Base-by-base conservation (phyloP, 2,329 filamentous ascomycete genomes). In the Byssoonygena ceratinophila region DNA sequence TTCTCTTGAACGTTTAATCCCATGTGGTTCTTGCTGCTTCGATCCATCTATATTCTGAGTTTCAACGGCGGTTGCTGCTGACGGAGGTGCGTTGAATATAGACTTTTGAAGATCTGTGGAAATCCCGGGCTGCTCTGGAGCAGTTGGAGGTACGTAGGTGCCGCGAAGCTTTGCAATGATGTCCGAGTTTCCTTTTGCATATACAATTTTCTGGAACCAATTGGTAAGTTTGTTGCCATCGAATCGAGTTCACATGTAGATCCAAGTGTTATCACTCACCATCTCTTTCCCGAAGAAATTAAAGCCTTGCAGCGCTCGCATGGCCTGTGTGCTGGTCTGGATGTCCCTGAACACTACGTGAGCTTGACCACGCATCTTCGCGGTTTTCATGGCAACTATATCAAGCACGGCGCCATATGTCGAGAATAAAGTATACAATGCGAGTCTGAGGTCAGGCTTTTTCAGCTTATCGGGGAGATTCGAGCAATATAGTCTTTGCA, bases 361-460 rank as follows among this genome's bases (percentile, higher is more conserved):
- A 56, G 92, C 92, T 71, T 98, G 92, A 2, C 92, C 92, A 46
- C 92, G 84, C 90, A 97, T 96, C 72, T 88, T 88, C 67, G 77
- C 77, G 1, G 87, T 94, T 73, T 89, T 94, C 61, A 96, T 76
- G 27, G 87, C 87, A 46, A 96, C 85, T 18, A 98, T 81, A 66
- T 98, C 92, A 54, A 98, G 80, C 14, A 98, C 85, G 0, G 88
- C 82, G 37, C 92, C 92, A 66, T 95, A 94, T 12, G 89, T 94
- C 9, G 89, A 88, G 68, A 97, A 97, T 11, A 97, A 79, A 68
- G 89, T 86, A 72, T 98, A 98, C 27, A 98, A 78, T 4, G 85
- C 84, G 43, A 87, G 84, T 63, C 89, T 83, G 39, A 98, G 73
- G 66, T 97, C 90, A 56, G 80, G 76, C 69, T 97, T 98, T 64